A percentile compares a stretch with the other conserved stretches of the same genome.
Conservation (phyloP, 306 rosid species). For the Acmispon strigosus region DNA sequence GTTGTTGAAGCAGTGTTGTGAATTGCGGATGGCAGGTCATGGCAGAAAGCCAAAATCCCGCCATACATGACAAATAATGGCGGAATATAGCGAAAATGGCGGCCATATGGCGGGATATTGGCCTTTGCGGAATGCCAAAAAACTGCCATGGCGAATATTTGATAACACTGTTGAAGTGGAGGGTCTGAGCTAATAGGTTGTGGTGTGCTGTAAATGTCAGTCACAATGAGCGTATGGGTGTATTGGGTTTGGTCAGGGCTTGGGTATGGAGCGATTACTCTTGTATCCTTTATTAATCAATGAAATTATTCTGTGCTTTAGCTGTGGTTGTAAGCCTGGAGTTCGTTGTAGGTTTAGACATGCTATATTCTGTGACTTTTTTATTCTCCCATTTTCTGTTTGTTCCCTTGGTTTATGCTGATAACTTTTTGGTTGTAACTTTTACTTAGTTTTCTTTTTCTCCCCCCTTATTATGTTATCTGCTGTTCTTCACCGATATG, state of each 20-base stretch:
- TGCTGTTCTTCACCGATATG: not conserved
- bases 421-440: not conserved
- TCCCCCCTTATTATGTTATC: not conserved
- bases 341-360: not conserved
- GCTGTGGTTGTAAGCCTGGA: not conserved
- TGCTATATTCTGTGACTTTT: not conserved
- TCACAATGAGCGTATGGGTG: not conserved
- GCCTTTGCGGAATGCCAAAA: no score
- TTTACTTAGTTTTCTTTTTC: not conserved
- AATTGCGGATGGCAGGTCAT: no score
- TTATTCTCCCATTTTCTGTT: not conserved
- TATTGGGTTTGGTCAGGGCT: not conserved
- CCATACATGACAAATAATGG: no score
- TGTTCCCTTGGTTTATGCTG: not conserved
- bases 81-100: no score
- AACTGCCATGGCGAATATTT: no score
- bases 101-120: no score
- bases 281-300: not conserved
- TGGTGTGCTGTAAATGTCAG: not conserved
- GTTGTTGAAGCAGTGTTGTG: not conserved
- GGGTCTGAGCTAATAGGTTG: not conserved
- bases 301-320: not conserved
- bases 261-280: not conserved
- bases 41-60: no score
- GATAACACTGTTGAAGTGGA: no score